Evolutionary conservation across 2,329 filamentous ascomycete genomes (phyloP).

Genomic region (Myriangium duriaei): DNA sequence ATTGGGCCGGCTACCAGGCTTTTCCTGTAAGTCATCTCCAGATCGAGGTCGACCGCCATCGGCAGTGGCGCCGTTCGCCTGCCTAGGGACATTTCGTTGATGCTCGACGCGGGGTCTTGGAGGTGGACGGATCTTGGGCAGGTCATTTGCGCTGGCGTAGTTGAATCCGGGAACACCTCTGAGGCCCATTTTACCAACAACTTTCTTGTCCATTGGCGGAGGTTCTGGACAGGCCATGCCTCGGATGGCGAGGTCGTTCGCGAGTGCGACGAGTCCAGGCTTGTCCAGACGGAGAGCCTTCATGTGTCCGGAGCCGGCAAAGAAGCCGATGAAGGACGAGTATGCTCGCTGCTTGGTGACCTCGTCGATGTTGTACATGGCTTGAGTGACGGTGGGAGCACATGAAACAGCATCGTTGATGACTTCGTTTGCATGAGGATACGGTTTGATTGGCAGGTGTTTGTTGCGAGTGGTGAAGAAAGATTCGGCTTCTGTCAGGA

Average conservation of each 20-base stretch:
- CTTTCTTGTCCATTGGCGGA: slow-evolving; percentile 32
- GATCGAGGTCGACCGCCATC: too few species aligned
- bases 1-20: too few species aligned
- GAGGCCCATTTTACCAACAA: slow-evolving; percentile 36
- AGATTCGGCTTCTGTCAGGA: slow-evolving; percentile 39
- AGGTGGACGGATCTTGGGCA: too few species aligned
- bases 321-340: slow-evolving; percentile 36
- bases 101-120: too few species aligned
- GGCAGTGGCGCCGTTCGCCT: too few species aligned
- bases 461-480: slow-evolving; percentile 40
- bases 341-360: slow-evolving; percentile 32
- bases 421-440: slow-evolving; percentile 35
- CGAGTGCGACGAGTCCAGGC: slow-evolving; percentile 27
- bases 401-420: slow-evolving; percentile 23
- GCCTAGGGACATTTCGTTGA: too few species aligned
- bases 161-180: slow-evolving; percentile 32
- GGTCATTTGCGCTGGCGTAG: too few species aligned
- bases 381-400: slow-evolving; percentile 20
- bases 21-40: too few species aligned
- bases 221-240: slow-evolving; percentile 34
- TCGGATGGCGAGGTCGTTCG: slow-evolving; percentile 29
- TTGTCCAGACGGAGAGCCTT: slow-evolving; percentile 31
- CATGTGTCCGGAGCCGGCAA: slow-evolving; percentile 14
- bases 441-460: slow-evolving; percentile 38
- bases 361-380: slow-evolving; percentile 27